Base-by-base conservation (phyloP, 2,329 filamentous ascomycete species). In the Ustulina deusta region DNA sequence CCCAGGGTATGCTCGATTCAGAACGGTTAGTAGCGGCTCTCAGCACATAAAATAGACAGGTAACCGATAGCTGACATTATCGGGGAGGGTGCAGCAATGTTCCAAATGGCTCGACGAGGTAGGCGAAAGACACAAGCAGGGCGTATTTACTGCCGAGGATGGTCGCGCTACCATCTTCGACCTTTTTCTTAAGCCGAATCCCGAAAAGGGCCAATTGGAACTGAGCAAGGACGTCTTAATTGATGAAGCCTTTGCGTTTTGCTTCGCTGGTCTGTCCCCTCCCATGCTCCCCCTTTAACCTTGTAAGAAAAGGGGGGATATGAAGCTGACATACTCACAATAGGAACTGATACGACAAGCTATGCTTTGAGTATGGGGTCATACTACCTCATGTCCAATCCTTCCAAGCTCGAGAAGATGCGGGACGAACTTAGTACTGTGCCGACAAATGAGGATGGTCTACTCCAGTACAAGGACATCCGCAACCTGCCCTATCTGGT, bases 401-500 rank as follows among this genome's bases (percentile, higher is more conserved):
- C 66, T 3, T 34, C 44, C 1, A 69, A 69, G 59, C 66, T 69
- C 6, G 36, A 56, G 25, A 66, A 56, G 15, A 38, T 69, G 32
- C 44, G 36, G 10, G 46, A 51, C 13, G 66, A 69, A 27, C 63
- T 69, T 6, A 17, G 29, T 27, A 60, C 36, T 15, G 58, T 69
- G 27, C 48, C 57, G 38, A 55, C 54, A 20, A 69, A 63, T 22
- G 44, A 48, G 17, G 63, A 63, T 10, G 66, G 66, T 4, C 9
- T 69, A n/a, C 52, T 66, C 1, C 54, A 63, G 42, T 66, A 66
- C 36, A 65, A 52, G 34, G 52, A 61, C 15, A 46, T 69, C 48
- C 42, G 58, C 20, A 60, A 66, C 44, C 36, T 69, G 11, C 66
- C 66, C 3, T 69, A 69, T 61, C 29, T 69, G 48, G 66, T 69